Percentiles rank a stretch among this genome's conserved stretches.
Evolutionary conservation across 352 stramenopile genomes (phyloP).

Genomic region (Discostella stelligera): DNA sequence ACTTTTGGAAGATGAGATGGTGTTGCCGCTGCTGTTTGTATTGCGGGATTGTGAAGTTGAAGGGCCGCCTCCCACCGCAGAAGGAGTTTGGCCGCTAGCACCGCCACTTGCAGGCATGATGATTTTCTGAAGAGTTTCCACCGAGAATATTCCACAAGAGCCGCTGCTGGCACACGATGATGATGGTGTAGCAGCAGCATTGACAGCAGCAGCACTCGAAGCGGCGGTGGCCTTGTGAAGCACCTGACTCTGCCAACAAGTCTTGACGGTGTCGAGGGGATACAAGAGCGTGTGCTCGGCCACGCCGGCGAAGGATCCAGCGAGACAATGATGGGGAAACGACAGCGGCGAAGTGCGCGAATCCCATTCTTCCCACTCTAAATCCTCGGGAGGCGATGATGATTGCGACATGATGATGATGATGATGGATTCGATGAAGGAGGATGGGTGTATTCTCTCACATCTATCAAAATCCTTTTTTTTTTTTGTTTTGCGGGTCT

Average conservation of each 20-base stretch:
- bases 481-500: no score
- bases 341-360: conserved; percentile 56
- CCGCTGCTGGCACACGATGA: not conserved
- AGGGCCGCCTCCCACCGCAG: not conserved
- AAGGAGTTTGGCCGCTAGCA: not conserved
- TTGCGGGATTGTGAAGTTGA: not conserved
- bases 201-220: not conserved
- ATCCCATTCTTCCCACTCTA: conserved; percentile 85
- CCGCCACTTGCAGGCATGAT: not conserved
- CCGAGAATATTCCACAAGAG: not conserved
- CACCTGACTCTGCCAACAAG: conserved; percentile 64
- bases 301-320: conserved; percentile 92
- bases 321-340: conserved; percentile 93
- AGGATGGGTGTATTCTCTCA: not conserved
- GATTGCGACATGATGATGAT: not conserved
- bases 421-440: not conserved
- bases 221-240: conserved; percentile 9
- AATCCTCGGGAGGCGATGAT: conserved; percentile 37
- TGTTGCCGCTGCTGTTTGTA: conserved; percentile 26
- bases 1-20: not conserved
- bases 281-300: conserved; percentile 97
- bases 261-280: conserved; percentile 92
- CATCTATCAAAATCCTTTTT: no score
- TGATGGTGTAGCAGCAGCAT: not conserved
- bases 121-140: not conserved